These are phyloP conservation scores for Celoporthe dispersa DNA, from an alignment of 2,329 filamentous ascomycete species.

Conservation along the genomic window DNA sequence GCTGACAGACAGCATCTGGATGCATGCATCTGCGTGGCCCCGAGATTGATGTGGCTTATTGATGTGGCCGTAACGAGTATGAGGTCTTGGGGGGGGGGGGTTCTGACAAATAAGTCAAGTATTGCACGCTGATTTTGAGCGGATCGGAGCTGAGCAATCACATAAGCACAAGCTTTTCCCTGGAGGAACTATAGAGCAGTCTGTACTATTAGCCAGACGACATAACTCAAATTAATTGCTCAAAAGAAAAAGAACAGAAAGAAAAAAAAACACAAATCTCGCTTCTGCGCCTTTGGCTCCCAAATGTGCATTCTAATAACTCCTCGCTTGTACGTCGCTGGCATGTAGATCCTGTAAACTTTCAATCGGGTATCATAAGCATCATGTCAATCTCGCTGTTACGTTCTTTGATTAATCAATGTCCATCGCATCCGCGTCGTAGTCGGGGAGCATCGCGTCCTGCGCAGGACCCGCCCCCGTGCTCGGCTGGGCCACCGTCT, in stretches of 20 bases:
- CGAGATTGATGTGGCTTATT: neutral
- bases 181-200: conserved; percentile 24
- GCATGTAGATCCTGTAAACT: conserved; percentile 24
- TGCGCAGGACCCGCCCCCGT: neutral
- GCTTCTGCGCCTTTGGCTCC: neutral
- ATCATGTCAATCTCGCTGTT: conserved; percentile 5
- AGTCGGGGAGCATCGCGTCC: conserved; percentile 31
- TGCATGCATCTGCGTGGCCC: conserved; percentile 24
- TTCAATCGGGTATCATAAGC: conserved; percentile 31
- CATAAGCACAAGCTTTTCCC: conserved; percentile 22
- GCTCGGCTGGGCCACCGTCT: neutral
- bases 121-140: neutral
- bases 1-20: conserved; percentile 1
- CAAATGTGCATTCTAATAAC: conserved; percentile 1
- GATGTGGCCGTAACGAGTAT: neutral
- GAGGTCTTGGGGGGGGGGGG: neutral
- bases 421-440: conserved; percentile 70
- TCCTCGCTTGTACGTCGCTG: conserved; percentile 16
- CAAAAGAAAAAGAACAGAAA: neutral
- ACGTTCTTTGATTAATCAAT: conserved; percentile 51
- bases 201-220: conserved; percentile 9
- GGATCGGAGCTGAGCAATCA: neutral
- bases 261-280: neutral
- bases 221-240: conserved; percentile 1
- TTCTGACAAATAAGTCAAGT: neutral